Evolutionary conservation across 2,329 filamentous ascomycete genomes (phyloP), one percentile per base, ranked within the genome.

Genomic region (Colletotrichum sansevieriae): DNA sequence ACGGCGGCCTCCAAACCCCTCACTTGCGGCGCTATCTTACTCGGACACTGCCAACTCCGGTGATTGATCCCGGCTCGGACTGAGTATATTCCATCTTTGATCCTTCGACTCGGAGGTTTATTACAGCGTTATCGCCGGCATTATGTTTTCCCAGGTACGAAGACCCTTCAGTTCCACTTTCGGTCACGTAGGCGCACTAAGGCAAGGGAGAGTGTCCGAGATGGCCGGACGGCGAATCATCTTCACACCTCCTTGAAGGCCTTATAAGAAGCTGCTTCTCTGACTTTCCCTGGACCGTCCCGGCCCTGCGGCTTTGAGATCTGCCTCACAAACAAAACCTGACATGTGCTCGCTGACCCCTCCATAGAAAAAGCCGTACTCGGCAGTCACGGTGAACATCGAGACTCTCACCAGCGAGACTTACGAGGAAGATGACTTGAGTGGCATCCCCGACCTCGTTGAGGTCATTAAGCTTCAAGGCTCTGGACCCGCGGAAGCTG

Each of bases 381-480:
- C 96, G 76, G 94, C 96, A 47, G 91, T 99, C 71, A 97, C 95
- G 41, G 95, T 97, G 63, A 93, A 93, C 72, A 89, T 99, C 75
- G 96, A 98, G 80, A 91, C 91, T 68, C 87, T 98, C 74, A 98
- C 95, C 1, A 91, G 93, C 75, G 95, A 98, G 80, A 85, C 92
- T 71, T 97, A 93, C 80, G 92, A 97, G 70, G 93, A 97, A 77
- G 94, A 98, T 78, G 95, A 98, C 78, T 85, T 97, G 43, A 92
- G 93, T 74, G 96, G 95, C 25, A 94, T 99, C 72, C 93, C 95
- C 46, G 95, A 98, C 75, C 89, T 99, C 25, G 93, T 98, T 71
- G 96, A 99, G 80, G 94, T 96, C 65, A 93, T 99, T 77, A 92
- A 92, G 72, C 89, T 99, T 68, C 96, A 99, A 80, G 86, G 88